phyloP scores from a whole-genome alignment of 1,139 yeast species.

The Pichia sp. region DNA sequence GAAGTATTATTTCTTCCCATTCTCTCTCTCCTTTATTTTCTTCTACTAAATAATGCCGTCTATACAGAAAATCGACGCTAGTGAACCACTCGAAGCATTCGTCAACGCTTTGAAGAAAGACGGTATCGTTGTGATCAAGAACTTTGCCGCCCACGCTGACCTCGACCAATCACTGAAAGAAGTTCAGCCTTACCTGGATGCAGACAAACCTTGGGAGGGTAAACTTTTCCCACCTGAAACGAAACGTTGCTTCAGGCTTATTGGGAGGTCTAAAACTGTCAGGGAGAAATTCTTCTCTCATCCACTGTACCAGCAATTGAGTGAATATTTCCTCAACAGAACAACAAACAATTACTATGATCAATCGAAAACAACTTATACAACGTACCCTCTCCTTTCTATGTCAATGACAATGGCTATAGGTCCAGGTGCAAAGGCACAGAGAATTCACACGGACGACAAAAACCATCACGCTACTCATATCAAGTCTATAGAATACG shows the following conservation, averaged over 20 bases:
- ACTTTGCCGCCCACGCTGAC: slow-evolving; percentile 13
- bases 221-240: slow-evolving; percentile 25
- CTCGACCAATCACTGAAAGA: slow-evolving; percentile 15
- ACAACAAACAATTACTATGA: slow-evolving; percentile 14
- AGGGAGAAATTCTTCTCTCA: slow-evolving; percentile 15
- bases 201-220: slow-evolving; percentile 24
- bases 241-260: slow-evolving; percentile 17
- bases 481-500: slow-evolving; percentile 15
- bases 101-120: slow-evolving; percentile 15
- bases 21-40: neutral
- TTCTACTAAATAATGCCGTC: neutral
- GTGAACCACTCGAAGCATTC: slow-evolving; percentile 10
- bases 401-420: slow-evolving; percentile 17
- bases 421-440: slow-evolving; percentile 24
- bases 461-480: slow-evolving; percentile 23
- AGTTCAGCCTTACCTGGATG: slow-evolving; percentile 20
- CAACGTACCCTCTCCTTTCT: slow-evolving; percentile 14
- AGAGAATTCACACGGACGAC: slow-evolving; percentile 26
- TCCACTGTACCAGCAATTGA: slow-evolving; percentile 11
- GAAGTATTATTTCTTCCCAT: neutral
- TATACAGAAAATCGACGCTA: slow-evolving; percentile 10
- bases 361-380: slow-evolving; percentile 11
- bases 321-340: slow-evolving; percentile 13
- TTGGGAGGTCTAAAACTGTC: slow-evolving; percentile 19
- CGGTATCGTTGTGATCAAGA: slow-evolving; percentile 17